Evolutionary conservation across 352 stramenopile species (phyloP).

Genomic region (Globisporangium viniferum): DNA sequence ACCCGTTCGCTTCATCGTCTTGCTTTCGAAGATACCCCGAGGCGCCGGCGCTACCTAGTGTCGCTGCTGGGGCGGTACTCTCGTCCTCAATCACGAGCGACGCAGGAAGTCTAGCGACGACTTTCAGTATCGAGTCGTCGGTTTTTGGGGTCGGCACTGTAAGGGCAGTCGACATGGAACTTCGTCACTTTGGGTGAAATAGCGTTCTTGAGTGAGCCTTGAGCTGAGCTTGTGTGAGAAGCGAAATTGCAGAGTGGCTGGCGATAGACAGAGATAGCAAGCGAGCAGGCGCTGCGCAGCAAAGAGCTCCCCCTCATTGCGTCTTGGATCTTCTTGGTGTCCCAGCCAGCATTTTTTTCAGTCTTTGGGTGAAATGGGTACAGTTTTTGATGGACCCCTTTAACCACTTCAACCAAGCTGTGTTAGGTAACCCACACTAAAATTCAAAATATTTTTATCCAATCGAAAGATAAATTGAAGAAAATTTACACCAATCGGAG

Average conservation of each 20-base stretch:
- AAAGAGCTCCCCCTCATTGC: not conserved
- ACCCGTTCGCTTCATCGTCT: not conserved
- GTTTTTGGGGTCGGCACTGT: not conserved
- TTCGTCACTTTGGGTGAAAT: not conserved
- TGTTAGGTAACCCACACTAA: not conserved
- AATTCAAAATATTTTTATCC: not conserved
- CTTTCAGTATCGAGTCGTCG: not conserved
- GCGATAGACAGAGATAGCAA: not conserved
- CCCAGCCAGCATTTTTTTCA: no score
- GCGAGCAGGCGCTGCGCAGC: not conserved
- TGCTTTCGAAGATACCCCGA: not conserved
- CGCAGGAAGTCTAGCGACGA: not conserved
- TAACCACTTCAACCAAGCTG: not conserved
- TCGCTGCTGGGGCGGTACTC: not conserved
- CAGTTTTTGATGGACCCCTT: not conserved
- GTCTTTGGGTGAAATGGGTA: not conserved
- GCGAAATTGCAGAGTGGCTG: not conserved
- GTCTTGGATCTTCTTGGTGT: no score
- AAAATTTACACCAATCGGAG: not conserved
- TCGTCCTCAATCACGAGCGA: not conserved
- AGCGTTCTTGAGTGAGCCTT: not conserved
- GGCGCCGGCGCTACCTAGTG: not conserved
- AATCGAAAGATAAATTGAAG: not conserved
- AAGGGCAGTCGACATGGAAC: not conserved
- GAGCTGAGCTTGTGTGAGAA: not conserved